Evolutionary conservation across 306 rosid species (phyloP).

Genomic region (Citrullus colocynthis): DNA sequence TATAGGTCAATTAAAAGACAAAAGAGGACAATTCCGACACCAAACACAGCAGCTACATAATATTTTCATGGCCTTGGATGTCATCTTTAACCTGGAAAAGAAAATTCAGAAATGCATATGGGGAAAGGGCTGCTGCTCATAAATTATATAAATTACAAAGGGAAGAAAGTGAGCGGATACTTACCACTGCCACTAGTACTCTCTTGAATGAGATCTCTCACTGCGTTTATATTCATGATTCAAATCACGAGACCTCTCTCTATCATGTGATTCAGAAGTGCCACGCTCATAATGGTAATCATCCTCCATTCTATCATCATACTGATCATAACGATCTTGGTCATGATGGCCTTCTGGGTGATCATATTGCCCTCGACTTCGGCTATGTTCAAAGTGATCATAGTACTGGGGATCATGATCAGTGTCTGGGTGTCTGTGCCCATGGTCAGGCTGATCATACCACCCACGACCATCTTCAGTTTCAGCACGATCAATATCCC

Average conservation of each 20-base stretch:
- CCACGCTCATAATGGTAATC: constrained; percentile 43
- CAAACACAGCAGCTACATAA: neutral
- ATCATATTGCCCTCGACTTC: constrained; percentile 43
- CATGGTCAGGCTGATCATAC: constrained; percentile 58
- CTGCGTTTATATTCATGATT: constrained; percentile 47
- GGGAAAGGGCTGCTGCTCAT: neutral
- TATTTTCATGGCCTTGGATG: neutral
- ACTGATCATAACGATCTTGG: constrained; percentile 40
- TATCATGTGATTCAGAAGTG: constrained; percentile 52
- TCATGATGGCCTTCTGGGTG: constrained; percentile 41
- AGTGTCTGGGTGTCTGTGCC: constrained; percentile 47
- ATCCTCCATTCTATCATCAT: constrained; percentile 51
- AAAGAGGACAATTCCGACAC: neutral
- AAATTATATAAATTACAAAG: too few species aligned
- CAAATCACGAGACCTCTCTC: constrained; percentile 48
- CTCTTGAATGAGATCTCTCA: constrained; percentile 74
- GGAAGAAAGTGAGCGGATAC: neutral
- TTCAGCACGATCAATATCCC: constrained; percentile 34
- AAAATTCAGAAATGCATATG: neutral
- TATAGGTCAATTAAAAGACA: neutral
- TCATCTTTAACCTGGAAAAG: neutral
- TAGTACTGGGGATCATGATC: constrained; percentile 49
- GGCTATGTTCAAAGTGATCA: constrained; percentile 43
- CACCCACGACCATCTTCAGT: constrained; percentile 62
- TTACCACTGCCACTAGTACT: constrained; percentile 18